phyloP scores from a whole-genome alignment of 148 eudicot genomes.

The Hydrangea macrophylla region DNA sequence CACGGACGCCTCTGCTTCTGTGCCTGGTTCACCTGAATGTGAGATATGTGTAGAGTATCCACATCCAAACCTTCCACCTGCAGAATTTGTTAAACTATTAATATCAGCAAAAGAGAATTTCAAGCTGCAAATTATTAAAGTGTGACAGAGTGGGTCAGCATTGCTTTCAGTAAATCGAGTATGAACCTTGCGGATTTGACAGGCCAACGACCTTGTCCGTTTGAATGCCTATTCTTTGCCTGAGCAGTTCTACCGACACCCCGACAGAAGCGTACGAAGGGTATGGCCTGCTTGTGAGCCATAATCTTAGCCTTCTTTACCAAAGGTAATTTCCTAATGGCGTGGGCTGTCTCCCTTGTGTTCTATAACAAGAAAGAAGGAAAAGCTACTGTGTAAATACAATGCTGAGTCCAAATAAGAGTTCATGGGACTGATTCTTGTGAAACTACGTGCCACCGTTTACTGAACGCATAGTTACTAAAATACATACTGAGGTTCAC shows the following conservation, averaged over 20 bases:
- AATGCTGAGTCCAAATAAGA: too few species aligned
- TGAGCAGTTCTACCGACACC: constrained; percentile 71
- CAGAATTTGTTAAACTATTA: too few species aligned
- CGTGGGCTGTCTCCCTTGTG: constrained; percentile 67
- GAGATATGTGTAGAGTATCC: constrained; percentile 54
- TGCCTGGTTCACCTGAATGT: too few species aligned
- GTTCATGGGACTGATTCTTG: too few species aligned
- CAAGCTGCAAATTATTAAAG: too few species aligned
- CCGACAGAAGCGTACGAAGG: constrained; percentile 66
- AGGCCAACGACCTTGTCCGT: too few species aligned
- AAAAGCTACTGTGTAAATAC: too few species aligned
- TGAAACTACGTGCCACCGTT: constrained; percentile 21
- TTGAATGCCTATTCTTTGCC: too few species aligned
- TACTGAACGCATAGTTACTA: constrained; percentile 28
- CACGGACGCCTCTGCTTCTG: too few species aligned
- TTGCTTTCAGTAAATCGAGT: constrained; percentile 56
- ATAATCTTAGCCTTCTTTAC: constrained; percentile 61
- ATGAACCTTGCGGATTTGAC: constrained; percentile 56
- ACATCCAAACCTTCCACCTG: constrained; percentile 64
- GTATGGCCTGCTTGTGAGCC: constrained; percentile 69
- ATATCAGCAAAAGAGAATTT: too few species aligned
- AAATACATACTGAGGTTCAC: constrained; percentile 25
- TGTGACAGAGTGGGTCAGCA: too few species aligned
- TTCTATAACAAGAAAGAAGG: constrained; percentile 27
- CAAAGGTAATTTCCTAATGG: constrained; percentile 52